Evolutionary conservation across 306 rosid species (phyloP), one percentile per base, ranked within the genome.

Genomic region (Potentilla sterilis): DNA sequence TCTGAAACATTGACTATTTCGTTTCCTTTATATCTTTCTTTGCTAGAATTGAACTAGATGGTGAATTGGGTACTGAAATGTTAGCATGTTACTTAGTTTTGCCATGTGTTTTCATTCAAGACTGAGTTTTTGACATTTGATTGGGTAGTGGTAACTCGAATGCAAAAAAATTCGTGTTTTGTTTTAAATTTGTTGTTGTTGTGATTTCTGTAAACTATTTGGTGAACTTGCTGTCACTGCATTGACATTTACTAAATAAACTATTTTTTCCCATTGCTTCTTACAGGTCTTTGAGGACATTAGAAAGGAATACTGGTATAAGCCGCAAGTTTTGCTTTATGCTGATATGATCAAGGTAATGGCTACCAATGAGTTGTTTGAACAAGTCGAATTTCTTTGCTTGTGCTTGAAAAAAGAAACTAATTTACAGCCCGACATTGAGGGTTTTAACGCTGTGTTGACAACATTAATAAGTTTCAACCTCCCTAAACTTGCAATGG

Each of bases 231-330:
- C 59, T 7, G 28, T 52, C 18, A 1, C 7, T 52, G 24, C n/a
- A 6, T 52, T 52, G 24, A 52, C 28, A 28, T 28, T 28, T 28
- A 28, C 1, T 28, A 28, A 28, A 28, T 28, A 28, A 28, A 28
- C 28, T 51, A 41, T 40, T 4, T 49, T 67, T 43, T 5, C 18
- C 21, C 62, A 5, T 46, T 70, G 42, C 15, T 72, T 44, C 49
- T 35, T 62, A 28, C 38, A 84, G 90, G 85, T 87, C 28, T 82
- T 84, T 12, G 81, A 87, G 44, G 86, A 84, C 43, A 71, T 87
- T 47, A 80, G 83, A 66, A 80, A 59, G 69, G 90, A 87, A 49
- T 44, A 74, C 76, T 80, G 88, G 86, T 80, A 84, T 49, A 84
- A 78, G 81, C 88, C 86, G 24, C 82, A 69, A 78, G 83, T 84